Percentiles rank a stretch among this genome's conserved stretches.
Conservation (phyloP, 345 rosid species). For the Rhizophora apiculata region DNA sequence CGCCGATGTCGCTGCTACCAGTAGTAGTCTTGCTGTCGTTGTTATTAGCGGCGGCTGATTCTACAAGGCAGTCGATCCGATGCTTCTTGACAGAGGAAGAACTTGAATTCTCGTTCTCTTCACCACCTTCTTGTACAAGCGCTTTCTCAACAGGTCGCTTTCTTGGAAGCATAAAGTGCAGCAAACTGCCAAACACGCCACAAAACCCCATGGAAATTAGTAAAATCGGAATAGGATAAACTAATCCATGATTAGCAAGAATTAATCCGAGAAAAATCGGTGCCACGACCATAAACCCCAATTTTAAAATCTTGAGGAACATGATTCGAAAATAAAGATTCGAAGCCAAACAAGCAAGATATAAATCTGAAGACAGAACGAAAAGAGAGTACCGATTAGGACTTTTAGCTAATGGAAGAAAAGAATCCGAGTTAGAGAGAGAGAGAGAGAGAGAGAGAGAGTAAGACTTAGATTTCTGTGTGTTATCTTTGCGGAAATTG, state of each 20-base stretch:
- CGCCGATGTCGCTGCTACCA: constrained; percentile 21
- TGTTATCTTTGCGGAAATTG: neutral
- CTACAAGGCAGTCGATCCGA: constrained; percentile 36
- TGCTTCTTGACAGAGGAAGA: constrained; percentile 59
- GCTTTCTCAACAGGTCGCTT: constrained; percentile 70
- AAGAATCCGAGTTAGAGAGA: neutral
- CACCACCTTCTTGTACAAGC: constrained; percentile 43
- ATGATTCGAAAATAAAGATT: constrained; percentile 22
- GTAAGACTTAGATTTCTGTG: neutral
- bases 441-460: neutral
- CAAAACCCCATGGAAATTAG: constrained; percentile 37
- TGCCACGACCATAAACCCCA: constrained; percentile 30
- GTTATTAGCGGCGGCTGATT: constrained; percentile 16
- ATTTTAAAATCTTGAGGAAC: constrained; percentile 20
- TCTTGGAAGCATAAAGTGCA: constrained; percentile 92
- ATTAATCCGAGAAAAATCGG: constrained; percentile 25
- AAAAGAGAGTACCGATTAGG: neutral
- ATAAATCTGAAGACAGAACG: neutral
- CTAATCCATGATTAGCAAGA: neutral
- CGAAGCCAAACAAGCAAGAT: constrained; percentile 8
- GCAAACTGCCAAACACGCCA: constrained; percentile 50
- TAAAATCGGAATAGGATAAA: constrained; percentile 17
- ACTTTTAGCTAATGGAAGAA: neutral
- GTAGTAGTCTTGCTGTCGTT: constrained; percentile 16
- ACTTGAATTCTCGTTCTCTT: constrained; percentile 12